Evolutionary conservation across 768 basidiomycete species (phyloP).

Genomic region (Candolleomyces efflorescens): DNA sequence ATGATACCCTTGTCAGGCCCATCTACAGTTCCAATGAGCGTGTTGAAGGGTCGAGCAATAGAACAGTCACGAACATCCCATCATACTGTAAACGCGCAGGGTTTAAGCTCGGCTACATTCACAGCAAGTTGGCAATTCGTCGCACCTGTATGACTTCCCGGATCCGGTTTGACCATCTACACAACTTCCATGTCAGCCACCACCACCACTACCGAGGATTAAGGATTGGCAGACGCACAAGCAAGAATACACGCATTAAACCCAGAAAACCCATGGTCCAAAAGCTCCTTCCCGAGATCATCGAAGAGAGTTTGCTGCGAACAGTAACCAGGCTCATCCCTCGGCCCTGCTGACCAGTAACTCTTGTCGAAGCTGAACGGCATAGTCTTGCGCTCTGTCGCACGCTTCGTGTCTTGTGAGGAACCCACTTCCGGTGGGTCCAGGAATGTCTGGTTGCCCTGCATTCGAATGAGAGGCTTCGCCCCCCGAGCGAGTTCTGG

Average conservation of each 20-base stretch:
- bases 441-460: constrained; percentile 87
- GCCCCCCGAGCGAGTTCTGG: constrained; percentile 91
- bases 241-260: constrained; percentile 99
- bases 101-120: constrained; percentile 1
- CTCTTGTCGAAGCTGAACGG: constrained; percentile 95
- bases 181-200: constrained; percentile 9
- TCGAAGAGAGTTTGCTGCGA: constrained; percentile 93
- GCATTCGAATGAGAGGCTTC: constrained; percentile 91
- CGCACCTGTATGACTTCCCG: constrained; percentile 89
- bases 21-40: constrained; percentile 41
- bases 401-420: constrained; percentile 66
- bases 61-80: constrained; percentile 71
- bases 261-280: constrained; percentile 93
- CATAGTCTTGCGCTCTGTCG: constrained; percentile 87
- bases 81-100: constrained; percentile 62
- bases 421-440: constrained; percentile 84
- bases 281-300: constrained; percentile 88
- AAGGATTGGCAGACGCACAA: constrained; percentile 57
- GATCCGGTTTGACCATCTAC: constrained; percentile 86
- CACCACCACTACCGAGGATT: neutral
- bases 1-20: constrained; percentile 97
- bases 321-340: constrained; percentile 88
- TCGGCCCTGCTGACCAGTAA: constrained; percentile 92
- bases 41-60: neutral
- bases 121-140: constrained; percentile 1